A percentile compares a stretch with the other conserved stretches of the same genome.
phyloP scores from a whole-genome alignment of 768 basidiomycete species.

The Rhizopogon rudus region DNA sequence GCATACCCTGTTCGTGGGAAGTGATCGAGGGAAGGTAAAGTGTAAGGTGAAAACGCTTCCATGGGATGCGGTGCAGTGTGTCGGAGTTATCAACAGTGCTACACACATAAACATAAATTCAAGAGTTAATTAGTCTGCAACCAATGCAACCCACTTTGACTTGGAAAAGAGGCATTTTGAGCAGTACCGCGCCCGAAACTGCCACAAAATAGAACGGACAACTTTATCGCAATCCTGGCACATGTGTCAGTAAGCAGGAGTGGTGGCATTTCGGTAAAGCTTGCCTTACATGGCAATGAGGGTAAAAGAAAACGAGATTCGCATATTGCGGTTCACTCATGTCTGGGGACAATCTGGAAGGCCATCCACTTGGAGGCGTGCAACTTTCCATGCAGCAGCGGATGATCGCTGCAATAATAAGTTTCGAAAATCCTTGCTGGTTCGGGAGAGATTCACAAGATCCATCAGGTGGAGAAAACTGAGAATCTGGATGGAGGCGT shows the following conservation, averaged over 20 bases:
- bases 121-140: neutral
- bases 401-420: conserved; percentile 24
- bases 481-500: conserved; percentile 26
- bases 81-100: neutral
- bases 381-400: conserved; percentile 30
- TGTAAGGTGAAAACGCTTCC: neutral
- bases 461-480: conserved; percentile 34
- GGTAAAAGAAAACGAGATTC: conserved; percentile 10
- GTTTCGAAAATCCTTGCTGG: conserved; percentile 30
- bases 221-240: neutral
- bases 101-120: neutral
- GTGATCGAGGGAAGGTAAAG: neutral
- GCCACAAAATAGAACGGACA: neutral
- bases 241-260: neutral
- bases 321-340: conserved; percentile 13
- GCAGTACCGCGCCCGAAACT: neutral
- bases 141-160: neutral
- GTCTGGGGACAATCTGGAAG: conserved; percentile 12
- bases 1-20: neutral
- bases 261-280: neutral
- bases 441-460: conserved; percentile 34
- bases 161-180: neutral
- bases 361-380: conserved; percentile 27
- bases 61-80: neutral
- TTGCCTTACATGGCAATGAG: conserved; percentile 12